Evolutionary conservation across 805 yeast genomes (phyloP), one percentile per base, ranked within the genome.

Genomic region (Metschnikowia baotianmanensis): DNA sequence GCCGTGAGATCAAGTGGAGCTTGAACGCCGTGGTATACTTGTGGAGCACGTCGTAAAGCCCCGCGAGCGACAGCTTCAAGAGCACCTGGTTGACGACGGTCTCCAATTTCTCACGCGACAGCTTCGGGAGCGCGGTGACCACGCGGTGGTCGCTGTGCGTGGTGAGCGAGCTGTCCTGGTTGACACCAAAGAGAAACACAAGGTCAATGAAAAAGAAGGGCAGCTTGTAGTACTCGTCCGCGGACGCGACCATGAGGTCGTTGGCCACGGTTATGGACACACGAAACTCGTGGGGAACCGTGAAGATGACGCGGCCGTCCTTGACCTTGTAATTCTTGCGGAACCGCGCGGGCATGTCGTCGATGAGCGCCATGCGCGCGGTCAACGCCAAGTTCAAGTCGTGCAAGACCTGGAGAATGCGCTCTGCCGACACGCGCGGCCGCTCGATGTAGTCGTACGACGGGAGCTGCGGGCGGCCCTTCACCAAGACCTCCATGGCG

Each of bases 171-270:
- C 62, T 60, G 34, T 64, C 70, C 4, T 62, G 68, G 45, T 63
- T 64, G 20, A 73, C 67, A 7, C 75, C 71, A 52, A 84, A 82
- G 17, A 75, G 65, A 41, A 89, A 76, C 40, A 78, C 72, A 61
- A 89, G 83, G 57, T 86, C 91, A 16, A 91, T 84, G 45, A 88
- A 72, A 56, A 82, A 86, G 52, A 85, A 82, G 12, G 88, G 88
- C 0, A 88, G 77, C 31, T 58, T 57, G 17, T 38, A 43, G 48
- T 66, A 65, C 27, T 76, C 74, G 3, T 67, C 69, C 2, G 71
- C 67, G 18, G 80, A 80, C 52, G 78, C 82, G 16, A 64, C 51
- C 9, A 69, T 59, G 29, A 54, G 31, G 38, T 68, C 72, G 26
- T 87, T 80, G 0, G 93, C 86, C n/a, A 90, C 71, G 18, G 89